Percentiles rank a stretch among this genome's conserved stretches.
phyloP scores from a whole-genome alignment of 257 asterid species.

The Salvia splendens region DNA sequence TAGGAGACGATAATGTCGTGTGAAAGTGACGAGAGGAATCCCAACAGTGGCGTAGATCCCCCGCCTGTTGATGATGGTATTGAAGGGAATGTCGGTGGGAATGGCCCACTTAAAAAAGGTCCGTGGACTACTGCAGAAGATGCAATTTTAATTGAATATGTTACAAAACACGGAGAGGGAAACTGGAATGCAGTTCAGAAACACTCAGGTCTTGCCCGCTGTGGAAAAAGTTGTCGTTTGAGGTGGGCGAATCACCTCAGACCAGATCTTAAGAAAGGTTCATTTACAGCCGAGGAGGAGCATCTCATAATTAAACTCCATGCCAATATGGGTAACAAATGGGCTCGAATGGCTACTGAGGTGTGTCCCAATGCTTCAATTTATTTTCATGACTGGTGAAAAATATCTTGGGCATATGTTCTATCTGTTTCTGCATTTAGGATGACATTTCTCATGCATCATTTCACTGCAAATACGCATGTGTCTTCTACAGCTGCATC shows the following conservation, averaged over 20 bases:
- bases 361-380: conserved; percentile 33
- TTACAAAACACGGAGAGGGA: conserved; percentile 63
- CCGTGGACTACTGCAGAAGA: conserved; percentile 69
- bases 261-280: conserved; percentile 64
- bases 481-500: not conserved
- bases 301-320: conserved; percentile 54
- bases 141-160: conserved; percentile 55
- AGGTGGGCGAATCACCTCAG: conserved; percentile 76
- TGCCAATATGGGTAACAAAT: conserved; percentile 64
- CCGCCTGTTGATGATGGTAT: conserved; percentile 49
- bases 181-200: conserved; percentile 68
- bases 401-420: not conserved
- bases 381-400: conserved; percentile 19
- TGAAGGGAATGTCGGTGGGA: conserved; percentile 43
- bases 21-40: conserved; percentile 46
- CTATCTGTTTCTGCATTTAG: conserved; percentile 7
- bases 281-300: conserved; percentile 59
- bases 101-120: conserved; percentile 55
- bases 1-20: conserved; percentile 47
- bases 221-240: conserved; percentile 71
- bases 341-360: conserved; percentile 72
- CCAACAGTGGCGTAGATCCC: conserved; percentile 35
- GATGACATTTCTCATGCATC: conserved; percentile 11
- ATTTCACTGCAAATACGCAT: conserved; percentile 14
- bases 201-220: conserved; percentile 60